Percentiles rank a stretch among this genome's conserved stretches.
These are phyloP conservation scores for Globisporangium yorkense DNA, from an alignment of 352 stramenopile species.

Conservation along the genomic window DNA sequence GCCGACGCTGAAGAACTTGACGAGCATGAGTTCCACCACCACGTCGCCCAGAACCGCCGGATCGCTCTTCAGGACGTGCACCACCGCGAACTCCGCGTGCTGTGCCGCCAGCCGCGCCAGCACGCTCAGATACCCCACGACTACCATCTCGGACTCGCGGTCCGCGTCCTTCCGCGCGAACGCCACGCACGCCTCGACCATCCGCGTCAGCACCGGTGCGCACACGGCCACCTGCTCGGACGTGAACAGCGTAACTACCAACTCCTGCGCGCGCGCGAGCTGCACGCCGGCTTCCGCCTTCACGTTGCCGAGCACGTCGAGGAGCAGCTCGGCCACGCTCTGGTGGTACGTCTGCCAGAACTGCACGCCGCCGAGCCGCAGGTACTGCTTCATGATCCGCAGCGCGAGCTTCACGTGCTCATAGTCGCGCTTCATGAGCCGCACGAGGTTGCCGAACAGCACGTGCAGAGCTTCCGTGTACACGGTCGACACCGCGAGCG, in stretches of 20 bases:
- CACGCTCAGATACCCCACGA: slow-evolving; percentile 60
- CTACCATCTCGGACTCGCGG: slow-evolving; percentile 47
- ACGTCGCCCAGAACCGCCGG: slow-evolving; percentile 21
- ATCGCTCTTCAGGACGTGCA: slow-evolving; percentile 37
- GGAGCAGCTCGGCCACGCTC: slow-evolving; percentile 32
- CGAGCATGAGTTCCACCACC: slow-evolving; percentile 56
- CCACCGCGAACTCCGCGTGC: slow-evolving; percentile 39
- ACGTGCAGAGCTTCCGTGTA: slow-evolving; percentile 69
- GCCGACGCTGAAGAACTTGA: slow-evolving; percentile 66
- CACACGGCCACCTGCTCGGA: slow-evolving; percentile 31
- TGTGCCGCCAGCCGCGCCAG: slow-evolving; percentile 43
- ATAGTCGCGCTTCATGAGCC: slow-evolving; percentile 70
- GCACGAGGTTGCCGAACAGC: slow-evolving; percentile 58
- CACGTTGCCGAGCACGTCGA: slow-evolving; percentile 52
- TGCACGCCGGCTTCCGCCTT: slow-evolving; percentile 65
- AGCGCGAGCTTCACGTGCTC: slow-evolving; percentile 67
- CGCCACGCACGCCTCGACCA: slow-evolving; percentile 39
- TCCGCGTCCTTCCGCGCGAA: slow-evolving; percentile 33
- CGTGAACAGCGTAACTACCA: slow-evolving; percentile 28
- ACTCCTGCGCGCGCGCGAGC: slow-evolving; percentile 40
- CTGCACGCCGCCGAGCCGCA: slow-evolving; percentile 36
- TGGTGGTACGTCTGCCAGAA: slow-evolving; percentile 73
- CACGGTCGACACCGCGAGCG: slow-evolving; percentile 31
- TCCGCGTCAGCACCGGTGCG: slow-evolving; percentile 27
- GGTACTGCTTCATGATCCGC: slow-evolving; percentile 55